Evolutionary conservation across 768 basidiomycete genomes (phyloP).

Genomic region (Rhizopogon vinicolor): DNA sequence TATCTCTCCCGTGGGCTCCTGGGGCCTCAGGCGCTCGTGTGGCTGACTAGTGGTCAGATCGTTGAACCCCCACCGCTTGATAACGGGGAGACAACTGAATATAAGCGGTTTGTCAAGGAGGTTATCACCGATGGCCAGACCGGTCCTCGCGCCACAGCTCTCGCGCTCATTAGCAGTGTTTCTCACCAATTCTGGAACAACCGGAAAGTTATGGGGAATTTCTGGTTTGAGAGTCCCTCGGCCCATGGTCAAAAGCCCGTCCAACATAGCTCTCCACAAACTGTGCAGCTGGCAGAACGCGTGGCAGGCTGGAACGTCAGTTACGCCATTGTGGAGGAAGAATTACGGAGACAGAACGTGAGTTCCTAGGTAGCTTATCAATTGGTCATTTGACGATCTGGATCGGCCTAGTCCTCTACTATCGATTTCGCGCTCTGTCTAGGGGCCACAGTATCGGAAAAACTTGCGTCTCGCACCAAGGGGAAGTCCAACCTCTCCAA

Average conservation of each 20-base stretch:
- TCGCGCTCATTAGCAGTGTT: slow-evolving; percentile 83
- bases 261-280: slow-evolving; percentile 72
- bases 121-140: slow-evolving; percentile 94
- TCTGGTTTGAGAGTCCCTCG: slow-evolving; percentile 67
- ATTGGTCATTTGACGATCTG: slow-evolving; percentile 16
- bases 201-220: slow-evolving; percentile 64
- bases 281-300: slow-evolving; percentile 82
- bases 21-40: slow-evolving; percentile 87
- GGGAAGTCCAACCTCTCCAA: slow-evolving; percentile 43
- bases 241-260: slow-evolving; percentile 52
- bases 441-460: slow-evolving; percentile 82
- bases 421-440: slow-evolving; percentile 95
- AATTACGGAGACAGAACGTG: slow-evolving; percentile 94
- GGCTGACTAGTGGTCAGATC: slow-evolving; percentile 86
- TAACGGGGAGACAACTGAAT: slow-evolving; percentile 94
- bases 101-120: slow-evolving; percentile 92
- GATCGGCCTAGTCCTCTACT: slow-evolving; percentile 73
- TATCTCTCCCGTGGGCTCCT: slow-evolving; percentile 92
- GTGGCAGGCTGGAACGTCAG: slow-evolving; percentile 89
- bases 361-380: slow-evolving; percentile 31
- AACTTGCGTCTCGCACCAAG: slow-evolving; percentile 78
- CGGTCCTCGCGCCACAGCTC: slow-evolving; percentile 84
- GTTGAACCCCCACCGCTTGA: slow-evolving; percentile 86
- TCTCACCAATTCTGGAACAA: slow-evolving; percentile 78
- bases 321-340: slow-evolving; percentile 84